Conservation (phyloP, 2,329 filamentous ascomycete genomes). For the Fusarium temperatum region DNA sequence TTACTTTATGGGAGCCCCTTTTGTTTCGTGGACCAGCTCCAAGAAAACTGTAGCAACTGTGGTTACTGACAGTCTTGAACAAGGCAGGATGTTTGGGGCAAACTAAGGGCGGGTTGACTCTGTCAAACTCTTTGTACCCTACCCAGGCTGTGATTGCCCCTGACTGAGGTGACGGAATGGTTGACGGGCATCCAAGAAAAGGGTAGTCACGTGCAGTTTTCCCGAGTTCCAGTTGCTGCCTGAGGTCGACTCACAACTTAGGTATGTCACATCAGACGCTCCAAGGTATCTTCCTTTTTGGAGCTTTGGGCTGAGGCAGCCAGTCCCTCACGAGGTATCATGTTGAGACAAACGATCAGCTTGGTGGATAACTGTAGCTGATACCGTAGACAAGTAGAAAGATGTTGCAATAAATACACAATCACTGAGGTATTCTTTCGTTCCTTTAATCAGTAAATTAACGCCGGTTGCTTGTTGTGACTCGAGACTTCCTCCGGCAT, state of each 20-base stretch:
- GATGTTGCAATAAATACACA: background rate
- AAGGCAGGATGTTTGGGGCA: too few relatives aligned
- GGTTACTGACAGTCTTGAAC: accelerated
- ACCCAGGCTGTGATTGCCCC: background rate
- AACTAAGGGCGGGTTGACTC: background rate
- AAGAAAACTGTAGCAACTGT: background rate
- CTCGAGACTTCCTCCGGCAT: background rate
- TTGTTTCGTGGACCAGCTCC: background rate
- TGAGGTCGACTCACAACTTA: background rate
- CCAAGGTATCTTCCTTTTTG: too few relatives aligned
- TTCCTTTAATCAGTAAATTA: too few relatives aligned
- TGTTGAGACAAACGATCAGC: too few relatives aligned
- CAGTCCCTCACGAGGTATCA: too few relatives aligned
- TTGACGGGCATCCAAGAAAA: background rate
- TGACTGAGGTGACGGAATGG: accelerated
- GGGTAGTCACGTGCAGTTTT: background rate
- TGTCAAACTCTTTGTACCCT: background rate
- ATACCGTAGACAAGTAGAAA: background rate
- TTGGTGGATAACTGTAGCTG: background rate
- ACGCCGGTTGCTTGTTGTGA: background rate
- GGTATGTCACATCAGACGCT: too few relatives aligned
- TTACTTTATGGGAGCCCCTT: background rate
- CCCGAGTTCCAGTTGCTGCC: background rate
- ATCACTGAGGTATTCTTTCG: background rate
- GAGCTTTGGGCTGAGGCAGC: too few relatives aligned